Percentiles rank a stretch among this genome's conserved stretches.
phyloP scores from a whole-genome alignment of 1,284 basidiomycete genomes.

The Stygiomarasmius scandens region DNA sequence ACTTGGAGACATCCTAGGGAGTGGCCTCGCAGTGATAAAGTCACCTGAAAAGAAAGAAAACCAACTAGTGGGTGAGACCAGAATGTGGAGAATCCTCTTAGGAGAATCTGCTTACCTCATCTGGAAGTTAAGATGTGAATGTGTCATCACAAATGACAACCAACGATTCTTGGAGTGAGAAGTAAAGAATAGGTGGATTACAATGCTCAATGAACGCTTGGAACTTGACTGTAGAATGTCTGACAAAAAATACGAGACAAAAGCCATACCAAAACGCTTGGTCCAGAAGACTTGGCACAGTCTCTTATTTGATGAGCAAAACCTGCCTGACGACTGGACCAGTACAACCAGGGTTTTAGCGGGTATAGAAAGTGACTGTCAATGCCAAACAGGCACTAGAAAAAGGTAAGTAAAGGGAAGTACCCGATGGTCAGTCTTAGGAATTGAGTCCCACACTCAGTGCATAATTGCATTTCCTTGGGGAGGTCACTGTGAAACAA shows the following conservation, averaged over 20 bases:
- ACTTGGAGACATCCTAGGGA: conserved; percentile 14
- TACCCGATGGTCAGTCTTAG: not conserved
- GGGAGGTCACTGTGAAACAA: not conserved
- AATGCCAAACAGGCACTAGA: not conserved
- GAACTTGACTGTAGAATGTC: conserved; percentile 20
- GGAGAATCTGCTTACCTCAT: conserved; percentile 23
- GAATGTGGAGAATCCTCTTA: conserved; percentile 21
- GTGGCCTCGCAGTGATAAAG: conserved; percentile 10
- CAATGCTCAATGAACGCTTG: conserved; percentile 5
- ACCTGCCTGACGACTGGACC: conserved; percentile 22
- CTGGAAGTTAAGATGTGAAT: conserved; percentile 22
- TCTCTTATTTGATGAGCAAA: conserved; percentile 16
- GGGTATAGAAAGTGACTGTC: conserved; percentile 21
- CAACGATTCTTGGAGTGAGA: not conserved
- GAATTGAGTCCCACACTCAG: conserved; percentile 8
- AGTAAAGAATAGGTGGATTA: not conserved
- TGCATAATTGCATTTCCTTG: conserved; percentile 8
- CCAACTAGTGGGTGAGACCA: not conserved
- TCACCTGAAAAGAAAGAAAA: not conserved
- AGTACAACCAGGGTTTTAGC: conserved; percentile 26
- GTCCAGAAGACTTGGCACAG: conserved; percentile 23
- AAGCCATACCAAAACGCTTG: conserved; percentile 10
- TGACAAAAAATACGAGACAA: conserved; percentile 16
- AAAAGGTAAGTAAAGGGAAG: not conserved
- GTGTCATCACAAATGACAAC: conserved; percentile 16